Conservation (phyloP, 257 asterid genomes). For the Lycium barbarum region DNA sequence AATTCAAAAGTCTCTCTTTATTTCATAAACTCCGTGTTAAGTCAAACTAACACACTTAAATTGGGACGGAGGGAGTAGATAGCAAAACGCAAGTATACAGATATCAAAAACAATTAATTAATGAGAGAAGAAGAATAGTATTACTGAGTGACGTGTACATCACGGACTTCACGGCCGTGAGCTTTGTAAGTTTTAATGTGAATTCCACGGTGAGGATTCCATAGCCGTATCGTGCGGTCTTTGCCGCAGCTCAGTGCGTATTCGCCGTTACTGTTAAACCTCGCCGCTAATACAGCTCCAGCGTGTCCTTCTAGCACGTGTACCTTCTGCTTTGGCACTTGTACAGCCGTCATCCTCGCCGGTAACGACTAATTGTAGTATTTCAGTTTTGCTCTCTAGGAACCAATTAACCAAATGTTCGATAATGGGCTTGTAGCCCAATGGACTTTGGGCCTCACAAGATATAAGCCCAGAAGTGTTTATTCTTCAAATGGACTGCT, state of each 20-base stretch:
- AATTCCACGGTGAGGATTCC: constrained; percentile 98
- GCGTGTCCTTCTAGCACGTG: constrained; percentile 87
- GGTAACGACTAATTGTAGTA: constrained; percentile 24
- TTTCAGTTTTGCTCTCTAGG: neutral
- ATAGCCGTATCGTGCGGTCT: constrained; percentile 90
- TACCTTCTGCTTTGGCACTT: constrained; percentile 71
- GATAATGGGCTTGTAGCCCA: neutral
- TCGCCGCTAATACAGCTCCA: constrained; percentile 94
- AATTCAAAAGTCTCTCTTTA: too few species aligned
- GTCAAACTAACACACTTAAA: too few species aligned
- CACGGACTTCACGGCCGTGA: constrained; percentile 97
- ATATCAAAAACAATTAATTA: neutral
- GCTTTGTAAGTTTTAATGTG: constrained; percentile 92
- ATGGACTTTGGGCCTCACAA: neutral
- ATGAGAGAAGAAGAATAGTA: neutral
- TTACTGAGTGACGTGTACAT: constrained; percentile 84
- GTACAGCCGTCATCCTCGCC: constrained; percentile 48
- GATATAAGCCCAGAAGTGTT: too few species aligned
- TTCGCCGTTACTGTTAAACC: constrained; percentile 90
- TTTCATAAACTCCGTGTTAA: too few species aligned
- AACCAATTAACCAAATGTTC: neutral
- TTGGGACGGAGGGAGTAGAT: too few species aligned
- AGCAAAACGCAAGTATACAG: neutral
- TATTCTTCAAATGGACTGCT: too few species aligned
- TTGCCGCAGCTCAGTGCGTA: constrained; percentile 94